Conservation (phyloP, 2,329 filamentous ascomycete genomes). For the Fusarium transvaalense region DNA sequence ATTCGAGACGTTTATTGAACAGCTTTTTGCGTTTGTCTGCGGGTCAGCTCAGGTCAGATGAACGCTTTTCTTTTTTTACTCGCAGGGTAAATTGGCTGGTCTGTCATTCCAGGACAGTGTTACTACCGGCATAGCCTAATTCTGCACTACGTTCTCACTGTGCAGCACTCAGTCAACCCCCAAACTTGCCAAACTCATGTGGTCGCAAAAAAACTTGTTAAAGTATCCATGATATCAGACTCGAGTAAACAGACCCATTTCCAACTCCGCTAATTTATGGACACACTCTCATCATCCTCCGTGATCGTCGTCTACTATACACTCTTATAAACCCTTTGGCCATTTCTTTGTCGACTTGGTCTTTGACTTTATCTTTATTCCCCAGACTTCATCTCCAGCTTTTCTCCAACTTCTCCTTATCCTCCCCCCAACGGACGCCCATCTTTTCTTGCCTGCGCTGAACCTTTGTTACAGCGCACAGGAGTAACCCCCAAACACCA, state of each 20-base stretch:
- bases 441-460: background rate
- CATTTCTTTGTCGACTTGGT: background rate
- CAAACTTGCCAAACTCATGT: conserved; percentile 9
- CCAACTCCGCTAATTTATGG: conserved; percentile 35
- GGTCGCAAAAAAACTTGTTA: conserved; percentile 20
- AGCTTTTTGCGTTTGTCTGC: conserved; percentile 8
- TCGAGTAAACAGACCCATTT: conserved; percentile 21
- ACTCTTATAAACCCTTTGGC: conserved; percentile 28
- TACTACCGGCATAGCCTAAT: conserved; percentile 25
- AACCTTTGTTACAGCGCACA: background rate
- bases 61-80: conserved; percentile 5
- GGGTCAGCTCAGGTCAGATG: conserved; percentile 21
- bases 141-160: conserved; percentile 1
- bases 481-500: conserved; percentile 17
- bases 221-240: conserved; percentile 34
- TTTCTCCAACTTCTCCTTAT: conserved; percentile 8
- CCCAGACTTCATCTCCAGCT: conserved; percentile 32
- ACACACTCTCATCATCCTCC: conserved; percentile 22
- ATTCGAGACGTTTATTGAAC: conserved; percentile 25
- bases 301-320: conserved; percentile 21
- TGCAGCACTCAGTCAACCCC: conserved; percentile 15
- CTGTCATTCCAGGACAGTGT: background rate
- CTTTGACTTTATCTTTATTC: conserved; percentile 12
- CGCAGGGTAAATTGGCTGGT: conserved; percentile 1
- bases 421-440: background rate